Percentiles rank a stretch among this genome's conserved stretches.
These are phyloP conservation scores for Penicillium sp. DNA, from an alignment of 2,329 filamentous ascomycete species.

Conservation along the genomic window DNA sequence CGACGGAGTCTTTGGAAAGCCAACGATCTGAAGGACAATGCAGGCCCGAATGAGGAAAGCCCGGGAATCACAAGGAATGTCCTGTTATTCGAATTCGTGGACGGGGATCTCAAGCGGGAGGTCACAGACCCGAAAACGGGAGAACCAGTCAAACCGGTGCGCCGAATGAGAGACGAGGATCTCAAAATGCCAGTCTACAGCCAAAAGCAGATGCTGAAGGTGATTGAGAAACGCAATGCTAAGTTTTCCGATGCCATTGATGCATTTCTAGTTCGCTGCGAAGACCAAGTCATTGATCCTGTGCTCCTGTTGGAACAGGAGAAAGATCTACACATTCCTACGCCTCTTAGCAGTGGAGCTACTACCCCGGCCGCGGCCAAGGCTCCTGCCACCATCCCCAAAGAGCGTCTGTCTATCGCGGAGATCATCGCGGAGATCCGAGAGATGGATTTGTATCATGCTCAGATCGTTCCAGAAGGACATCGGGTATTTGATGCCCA, in stretches of 20 bases:
- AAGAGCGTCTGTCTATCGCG: slow-evolving; percentile 73
- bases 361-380: slow-evolving; percentile 45
- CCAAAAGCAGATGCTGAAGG: slow-evolving; percentile 82
- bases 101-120: slow-evolving; percentile 84
- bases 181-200: slow-evolving; percentile 90
- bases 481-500: slow-evolving; percentile 89
- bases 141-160: slow-evolving; percentile 65
- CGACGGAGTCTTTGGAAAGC: slow-evolving; percentile 39
- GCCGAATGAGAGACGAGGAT: slow-evolving; percentile 72
- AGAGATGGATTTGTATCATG: slow-evolving; percentile 79
- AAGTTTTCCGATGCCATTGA: slow-evolving; percentile 80
- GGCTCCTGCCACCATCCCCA: slow-evolving; percentile 71
- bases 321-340: slow-evolving; percentile 63
- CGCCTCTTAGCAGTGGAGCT: slow-evolving; percentile 46
- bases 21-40: slow-evolving; percentile 23
- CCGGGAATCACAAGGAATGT: slow-evolving; percentile 60
- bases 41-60: slow-evolving; percentile 35
- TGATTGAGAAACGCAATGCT: slow-evolving; percentile 86
- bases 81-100: slow-evolving; percentile 86
- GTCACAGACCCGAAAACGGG: slow-evolving; percentile 71
- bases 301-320: slow-evolving; percentile 63
- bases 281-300: slow-evolving; percentile 62
- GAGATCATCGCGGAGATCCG: slow-evolving; percentile 86
- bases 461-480: slow-evolving; percentile 89
- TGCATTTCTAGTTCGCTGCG: slow-evolving; percentile 72